Percentiles rank a stretch among this genome's conserved stretches.
Conservation (phyloP, 2,329 filamentous ascomycete genomes). For the Colletotrichum liriopes region DNA sequence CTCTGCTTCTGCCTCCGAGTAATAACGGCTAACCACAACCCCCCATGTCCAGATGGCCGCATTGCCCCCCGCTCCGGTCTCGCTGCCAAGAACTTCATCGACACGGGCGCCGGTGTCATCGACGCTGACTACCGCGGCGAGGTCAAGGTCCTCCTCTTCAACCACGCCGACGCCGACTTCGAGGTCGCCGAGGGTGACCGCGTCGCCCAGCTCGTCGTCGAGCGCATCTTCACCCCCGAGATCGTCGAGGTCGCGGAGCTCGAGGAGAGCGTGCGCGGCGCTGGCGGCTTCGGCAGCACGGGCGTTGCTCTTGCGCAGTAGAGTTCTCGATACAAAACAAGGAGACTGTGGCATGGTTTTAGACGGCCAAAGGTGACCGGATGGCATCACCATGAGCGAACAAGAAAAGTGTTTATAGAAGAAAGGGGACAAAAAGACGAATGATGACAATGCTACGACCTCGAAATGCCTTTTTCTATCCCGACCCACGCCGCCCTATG, state of each 20-base stretch:
- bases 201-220: slow-evolving; percentile 92
- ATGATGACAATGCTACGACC: slow-evolving; percentile 39
- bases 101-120: slow-evolving; percentile 96
- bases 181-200: slow-evolving; percentile 88
- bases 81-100: slow-evolving; percentile 94
- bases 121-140: slow-evolving; percentile 97
- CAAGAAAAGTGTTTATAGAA: slow-evolving; percentile 1
- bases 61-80: slow-evolving; percentile 93
- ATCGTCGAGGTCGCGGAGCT: slow-evolving; percentile 91
- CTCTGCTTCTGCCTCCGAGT: not conserved
- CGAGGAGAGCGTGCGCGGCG: slow-evolving; percentile 91
- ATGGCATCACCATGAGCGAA: not conserved
- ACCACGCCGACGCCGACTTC: slow-evolving; percentile 88
- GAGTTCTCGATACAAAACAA: not conserved
- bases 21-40: slow-evolving; percentile 22
- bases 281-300: slow-evolving; percentile 93
- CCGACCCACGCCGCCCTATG: slow-evolving; percentile 26
- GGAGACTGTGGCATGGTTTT: not conserved
- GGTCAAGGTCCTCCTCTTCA: slow-evolving; percentile 96
- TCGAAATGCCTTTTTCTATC: slow-evolving; percentile 34
- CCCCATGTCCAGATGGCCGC: slow-evolving; percentile 77
- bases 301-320: slow-evolving; percentile 60
- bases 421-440: slow-evolving; percentile 18
- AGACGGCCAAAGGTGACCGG: too few species aligned
- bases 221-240: slow-evolving; percentile 94